phyloP scores from a whole-genome alignment of 1,284 basidiomycete species.

The Moesziomyces sp. region DNA sequence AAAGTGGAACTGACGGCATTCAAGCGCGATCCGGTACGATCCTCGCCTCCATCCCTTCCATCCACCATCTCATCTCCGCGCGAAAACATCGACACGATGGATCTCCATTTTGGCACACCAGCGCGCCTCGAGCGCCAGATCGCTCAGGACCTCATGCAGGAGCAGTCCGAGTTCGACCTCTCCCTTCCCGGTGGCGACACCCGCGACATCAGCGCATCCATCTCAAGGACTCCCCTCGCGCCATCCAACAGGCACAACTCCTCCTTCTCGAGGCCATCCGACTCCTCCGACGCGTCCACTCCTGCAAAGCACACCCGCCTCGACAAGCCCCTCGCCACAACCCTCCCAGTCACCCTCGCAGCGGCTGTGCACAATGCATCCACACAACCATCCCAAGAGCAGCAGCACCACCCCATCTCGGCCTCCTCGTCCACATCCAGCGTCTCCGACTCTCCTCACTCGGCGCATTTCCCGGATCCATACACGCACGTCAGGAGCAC shows the following conservation, averaged over 20 bases:
- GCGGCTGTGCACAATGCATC: conserved; percentile 27
- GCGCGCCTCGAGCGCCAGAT: conserved; percentile 53
- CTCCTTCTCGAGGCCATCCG: conserved; percentile 45
- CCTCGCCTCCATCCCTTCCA: too few relatives aligned
- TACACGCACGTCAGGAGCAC: conserved; percentile 34
- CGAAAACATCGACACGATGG: conserved; percentile 12
- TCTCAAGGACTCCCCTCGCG: conserved; percentile 28
- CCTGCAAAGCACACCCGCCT: conserved; percentile 22
- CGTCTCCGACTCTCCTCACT: conserved; percentile 24
- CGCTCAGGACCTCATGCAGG: conserved; percentile 44
- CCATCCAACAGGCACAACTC: conserved; percentile 38
- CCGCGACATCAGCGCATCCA: conserved; percentile 39
- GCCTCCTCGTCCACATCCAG: conserved; percentile 33
- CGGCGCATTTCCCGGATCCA: conserved; percentile 30
- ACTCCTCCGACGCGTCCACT: conserved; percentile 30
- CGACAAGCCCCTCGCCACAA: conserved; percentile 22
- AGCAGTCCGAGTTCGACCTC: conserved; percentile 50
- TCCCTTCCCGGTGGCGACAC: conserved; percentile 38
- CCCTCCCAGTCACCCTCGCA: conserved; percentile 24
- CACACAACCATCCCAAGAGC: not conserved
- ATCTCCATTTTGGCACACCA: conserved; percentile 47
- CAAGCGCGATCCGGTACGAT: too few relatives aligned
- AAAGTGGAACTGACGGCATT: too few relatives aligned
- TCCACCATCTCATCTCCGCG: too few relatives aligned
- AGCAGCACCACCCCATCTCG: conserved; percentile 10